These are phyloP conservation scores for Cenchrus fungigraminus DNA, from an alignment of 176 grass and related monocot genomes.

Conservation along the genomic window DNA sequence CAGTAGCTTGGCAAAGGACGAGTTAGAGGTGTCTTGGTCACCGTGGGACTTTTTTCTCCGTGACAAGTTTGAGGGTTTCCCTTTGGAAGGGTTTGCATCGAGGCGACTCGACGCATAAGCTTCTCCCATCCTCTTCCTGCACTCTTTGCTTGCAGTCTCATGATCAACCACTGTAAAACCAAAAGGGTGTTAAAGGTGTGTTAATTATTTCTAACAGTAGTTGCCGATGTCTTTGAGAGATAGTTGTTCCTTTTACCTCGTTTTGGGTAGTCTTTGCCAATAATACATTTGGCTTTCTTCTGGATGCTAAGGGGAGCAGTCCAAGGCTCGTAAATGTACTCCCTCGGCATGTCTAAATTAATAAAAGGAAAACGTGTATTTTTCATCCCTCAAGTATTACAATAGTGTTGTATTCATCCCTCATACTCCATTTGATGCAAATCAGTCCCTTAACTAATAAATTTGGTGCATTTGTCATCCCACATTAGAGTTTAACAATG, in stretches of 20 bases:
- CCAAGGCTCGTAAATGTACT: constrained; percentile 98
- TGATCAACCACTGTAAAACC: constrained; percentile 72
- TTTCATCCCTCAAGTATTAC: too few relatives aligned
- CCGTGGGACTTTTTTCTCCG: constrained; percentile 32
- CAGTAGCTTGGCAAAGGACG: constrained; percentile 30
- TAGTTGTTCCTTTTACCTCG: constrained; percentile 52
- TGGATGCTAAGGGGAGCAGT: constrained; percentile 79
- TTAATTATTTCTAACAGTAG: background rate
- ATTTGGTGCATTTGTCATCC: too few relatives aligned
- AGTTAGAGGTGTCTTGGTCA: constrained; percentile 7
- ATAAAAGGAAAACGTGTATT: too few relatives aligned
- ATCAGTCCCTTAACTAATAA: too few relatives aligned
- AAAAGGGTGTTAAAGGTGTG: background rate
- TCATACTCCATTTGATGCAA: too few relatives aligned
- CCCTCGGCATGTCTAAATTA: constrained; percentile 76
- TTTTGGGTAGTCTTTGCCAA: constrained; percentile 85
- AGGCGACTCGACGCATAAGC: constrained; percentile 50
- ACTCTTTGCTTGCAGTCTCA: constrained; percentile 80
- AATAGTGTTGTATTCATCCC: too few relatives aligned
- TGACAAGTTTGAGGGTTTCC: constrained; percentile 11
- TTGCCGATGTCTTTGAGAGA: background rate
- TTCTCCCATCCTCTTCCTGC: constrained; percentile 74
- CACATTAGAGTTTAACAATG: too few relatives aligned
- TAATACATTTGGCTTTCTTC: constrained; percentile 85
- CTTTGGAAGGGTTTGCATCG: constrained; percentile 11